phyloP scores from a whole-genome alignment of 768 basidiomycete genomes.

The Mycena crocata region DNA sequence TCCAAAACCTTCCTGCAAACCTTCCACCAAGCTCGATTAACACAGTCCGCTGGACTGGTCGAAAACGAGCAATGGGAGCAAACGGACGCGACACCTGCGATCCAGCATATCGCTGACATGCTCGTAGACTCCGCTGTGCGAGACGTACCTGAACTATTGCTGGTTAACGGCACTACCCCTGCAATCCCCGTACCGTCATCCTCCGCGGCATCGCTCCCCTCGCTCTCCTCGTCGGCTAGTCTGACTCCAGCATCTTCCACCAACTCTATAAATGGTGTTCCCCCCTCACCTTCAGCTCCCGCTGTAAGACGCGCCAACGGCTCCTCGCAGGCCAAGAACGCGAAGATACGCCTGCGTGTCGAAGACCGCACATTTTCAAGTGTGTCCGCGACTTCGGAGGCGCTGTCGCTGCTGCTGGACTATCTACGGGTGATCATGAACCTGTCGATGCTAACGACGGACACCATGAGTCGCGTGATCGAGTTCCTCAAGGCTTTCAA shows the following conservation, averaged over 20 bases:
- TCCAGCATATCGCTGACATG: constrained; percentile 80
- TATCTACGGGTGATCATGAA: constrained; percentile 92
- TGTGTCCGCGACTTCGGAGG: constrained; percentile 86
- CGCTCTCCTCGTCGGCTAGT: constrained; percentile 28
- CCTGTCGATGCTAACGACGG: constrained; percentile 88
- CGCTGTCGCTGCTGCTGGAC: constrained; percentile 78
- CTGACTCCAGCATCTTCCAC: constrained; percentile 31
- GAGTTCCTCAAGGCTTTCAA: constrained; percentile 99
- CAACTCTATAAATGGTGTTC: constrained; percentile 32
- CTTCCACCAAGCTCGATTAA: constrained; percentile 87
- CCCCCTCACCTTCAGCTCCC: constrained; percentile 32
- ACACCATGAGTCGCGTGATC: constrained; percentile 93
- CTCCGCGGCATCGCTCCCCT: constrained; percentile 16
- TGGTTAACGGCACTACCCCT: constrained; percentile 43
- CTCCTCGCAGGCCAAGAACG: constrained; percentile 40
- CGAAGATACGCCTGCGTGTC: constrained; percentile 73
- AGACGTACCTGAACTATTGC: constrained; percentile 78
- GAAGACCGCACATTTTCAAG: constrained; percentile 89
- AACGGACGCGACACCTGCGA: constrained; percentile 70
- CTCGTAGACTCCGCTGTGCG: constrained; percentile 85
- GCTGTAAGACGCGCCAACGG: constrained; percentile 32
- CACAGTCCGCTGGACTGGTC: constrained; percentile 87
- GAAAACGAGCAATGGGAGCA: constrained; percentile 97
- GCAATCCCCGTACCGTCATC: constrained; percentile 33
- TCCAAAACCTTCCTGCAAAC: constrained; percentile 88